phyloP scores from a whole-genome alignment of 345 rosid species.

The Orychophragmus violaceus region DNA sequence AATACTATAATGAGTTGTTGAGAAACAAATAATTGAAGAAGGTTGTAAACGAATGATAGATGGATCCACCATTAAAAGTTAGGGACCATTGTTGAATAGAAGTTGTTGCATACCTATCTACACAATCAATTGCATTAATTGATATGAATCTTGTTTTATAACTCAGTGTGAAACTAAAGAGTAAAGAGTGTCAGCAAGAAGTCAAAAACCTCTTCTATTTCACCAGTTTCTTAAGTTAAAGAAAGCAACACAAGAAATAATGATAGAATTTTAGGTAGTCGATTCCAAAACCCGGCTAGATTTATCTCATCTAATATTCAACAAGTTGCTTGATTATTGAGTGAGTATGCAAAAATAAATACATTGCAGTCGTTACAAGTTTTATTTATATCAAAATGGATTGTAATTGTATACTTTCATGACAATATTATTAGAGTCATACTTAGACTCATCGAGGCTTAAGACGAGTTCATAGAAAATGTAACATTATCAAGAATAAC shows the following conservation, averaged over 20 bases:
- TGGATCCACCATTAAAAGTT: slow-evolving; percentile 16
- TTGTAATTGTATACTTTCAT: neutral
- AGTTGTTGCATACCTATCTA: slow-evolving; percentile 22
- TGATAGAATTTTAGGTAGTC: neutral
- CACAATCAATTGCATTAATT: slow-evolving; percentile 21
- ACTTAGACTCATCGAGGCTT: neutral
- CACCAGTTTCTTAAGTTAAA: too few relatives aligned
- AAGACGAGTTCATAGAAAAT: neutral
- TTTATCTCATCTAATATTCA: neutral
- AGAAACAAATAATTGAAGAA: slow-evolving; percentile 14
- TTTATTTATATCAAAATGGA: neutral
- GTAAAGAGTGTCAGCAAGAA: neutral
- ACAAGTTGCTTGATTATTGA: slow-evolving; percentile 6
- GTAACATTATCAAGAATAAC: neutral
- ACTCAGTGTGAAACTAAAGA: slow-evolving; percentile 20
- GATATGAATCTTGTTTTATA: neutral
- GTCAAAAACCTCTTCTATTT: neutral
- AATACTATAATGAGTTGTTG: neutral
- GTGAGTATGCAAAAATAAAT: neutral
- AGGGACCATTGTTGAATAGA: slow-evolving; percentile 22
- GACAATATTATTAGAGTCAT: neutral
- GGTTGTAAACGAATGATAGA: slow-evolving; percentile 10
- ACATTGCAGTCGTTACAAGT: slow-evolving; percentile 9
- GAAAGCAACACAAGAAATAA: neutral
- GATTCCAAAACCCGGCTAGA: neutral